phyloP scores from a whole-genome alignment of 768 basidiomycete species.

The Russula sp. region DNA sequence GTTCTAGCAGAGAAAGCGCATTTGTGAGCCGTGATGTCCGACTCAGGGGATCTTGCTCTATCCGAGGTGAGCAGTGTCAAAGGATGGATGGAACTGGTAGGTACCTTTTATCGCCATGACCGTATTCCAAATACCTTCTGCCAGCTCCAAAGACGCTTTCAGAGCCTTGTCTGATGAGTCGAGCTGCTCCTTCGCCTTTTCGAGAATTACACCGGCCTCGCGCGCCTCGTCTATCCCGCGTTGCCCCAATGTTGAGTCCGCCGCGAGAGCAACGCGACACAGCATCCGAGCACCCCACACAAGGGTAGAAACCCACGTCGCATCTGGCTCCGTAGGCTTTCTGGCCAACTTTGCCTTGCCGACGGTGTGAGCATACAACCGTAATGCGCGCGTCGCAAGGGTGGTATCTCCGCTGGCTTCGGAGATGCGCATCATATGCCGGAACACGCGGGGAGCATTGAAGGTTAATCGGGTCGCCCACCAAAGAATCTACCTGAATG shows the following conservation, averaged over 20 bases:
- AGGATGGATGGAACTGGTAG: conserved; percentile 18
- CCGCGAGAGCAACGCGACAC: conserved; percentile 47
- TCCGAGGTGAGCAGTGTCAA: background rate
- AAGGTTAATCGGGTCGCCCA: conserved; percentile 94
- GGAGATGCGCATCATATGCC: conserved; percentile 78
- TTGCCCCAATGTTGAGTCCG: conserved; percentile 21
- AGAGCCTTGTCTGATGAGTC: conserved; percentile 49
- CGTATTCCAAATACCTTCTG: conserved; percentile 71
- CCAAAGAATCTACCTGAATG: conserved; percentile 66
- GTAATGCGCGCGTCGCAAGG: conserved; percentile 71
- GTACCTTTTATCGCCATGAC: conserved; percentile 69
- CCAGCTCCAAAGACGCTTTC: conserved; percentile 57
- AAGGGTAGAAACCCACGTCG: conserved; percentile 72
- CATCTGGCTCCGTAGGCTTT: conserved; percentile 60
- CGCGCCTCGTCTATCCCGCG: conserved; percentile 53
- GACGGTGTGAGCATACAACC: conserved; percentile 81
- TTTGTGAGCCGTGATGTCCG: conserved; percentile 58
- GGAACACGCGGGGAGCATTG: conserved; percentile 81
- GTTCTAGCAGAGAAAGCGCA: conserved; percentile 51
- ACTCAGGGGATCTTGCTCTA: conserved; percentile 64
- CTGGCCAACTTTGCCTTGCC: conserved; percentile 73
- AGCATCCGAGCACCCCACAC: conserved; percentile 78
- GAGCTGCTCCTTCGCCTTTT: conserved; percentile 57
- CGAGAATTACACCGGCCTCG: conserved; percentile 60
- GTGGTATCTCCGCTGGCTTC: conserved; percentile 56